Evolutionary conservation across 768 basidiomycete genomes (phyloP), one percentile per base, ranked within the genome.

Genomic region (Hericium rajendrae): DNA sequence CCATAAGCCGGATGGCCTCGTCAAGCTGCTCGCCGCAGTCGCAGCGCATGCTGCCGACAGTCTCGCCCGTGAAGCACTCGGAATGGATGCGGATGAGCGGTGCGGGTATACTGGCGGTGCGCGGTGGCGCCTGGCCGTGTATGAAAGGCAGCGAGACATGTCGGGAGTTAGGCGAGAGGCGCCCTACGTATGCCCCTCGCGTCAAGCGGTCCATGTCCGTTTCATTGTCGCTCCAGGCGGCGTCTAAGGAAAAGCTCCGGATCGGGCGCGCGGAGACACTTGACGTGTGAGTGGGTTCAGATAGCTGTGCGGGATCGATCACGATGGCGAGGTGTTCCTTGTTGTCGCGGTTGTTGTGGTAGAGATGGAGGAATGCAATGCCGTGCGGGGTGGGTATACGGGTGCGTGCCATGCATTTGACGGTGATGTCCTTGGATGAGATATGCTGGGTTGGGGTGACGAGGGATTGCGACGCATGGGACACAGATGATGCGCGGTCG

Each of bases 11-110:
- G 60, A 98, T 84, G n/a, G 97, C 93, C 69, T 97, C 95, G 72
- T 98, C 94, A 4, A 99, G 79, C 70, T 99, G 97, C 71, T 98
- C 94, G 13, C 97, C 97, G 67, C 97, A 99, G 70, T 99, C 97
- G 68, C 97, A 99, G 37, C 97, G 87, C 89, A 97, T 94, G 76
- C 93, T 85, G 26, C 97, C 97, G 58, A 98, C 83, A 8, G 94
- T 98, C 71, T 98, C 97, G 28, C 97, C 97, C 0, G 97, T 99
- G 73, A 93, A 98, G 70, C 97, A 99, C 70, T 99, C 97, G 28
- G 93, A 97, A 71, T 99, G 97, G 53, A 99, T 92, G 40, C 97
- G 85, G 48, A 99, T 84, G 53, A 98, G 81, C 0, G 97, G 93
- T 0, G 85, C 72, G 1, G 88, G 88, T 38, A 85, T 68, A 46